Evolutionary conservation across 345 rosid genomes (phyloP).

Genomic region (Acer saccharum): DNA sequence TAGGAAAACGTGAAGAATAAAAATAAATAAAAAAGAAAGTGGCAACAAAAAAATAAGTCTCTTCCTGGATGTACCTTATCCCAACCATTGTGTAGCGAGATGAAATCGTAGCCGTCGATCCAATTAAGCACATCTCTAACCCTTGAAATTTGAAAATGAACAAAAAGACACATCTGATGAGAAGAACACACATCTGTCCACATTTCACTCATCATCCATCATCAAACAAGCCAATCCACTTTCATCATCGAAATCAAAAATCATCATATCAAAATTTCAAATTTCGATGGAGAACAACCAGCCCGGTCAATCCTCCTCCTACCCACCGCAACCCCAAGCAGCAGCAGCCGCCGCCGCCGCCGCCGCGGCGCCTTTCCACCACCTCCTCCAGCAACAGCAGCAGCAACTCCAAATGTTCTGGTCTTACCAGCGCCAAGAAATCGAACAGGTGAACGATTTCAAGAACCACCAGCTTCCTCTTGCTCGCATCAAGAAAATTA

Average conservation of each 20-base stretch:
- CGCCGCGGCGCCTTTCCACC: constrained; percentile 60
- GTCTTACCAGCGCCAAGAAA: constrained; percentile 86
- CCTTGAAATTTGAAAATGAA: constrained; percentile 7
- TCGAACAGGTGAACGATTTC: constrained; percentile 91
- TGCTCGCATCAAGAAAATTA: constrained; percentile 93
- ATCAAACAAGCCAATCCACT: constrained; percentile 14
- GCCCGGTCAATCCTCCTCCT: constrained; percentile 62
- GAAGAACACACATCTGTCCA: constrained; percentile 8
- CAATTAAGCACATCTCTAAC: not conserved
- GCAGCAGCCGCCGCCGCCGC: constrained; percentile 30
- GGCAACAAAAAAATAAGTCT: not conserved
- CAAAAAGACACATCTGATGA: constrained; percentile 22
- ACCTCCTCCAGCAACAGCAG: constrained; percentile 91
- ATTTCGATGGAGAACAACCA: constrained; percentile 54
- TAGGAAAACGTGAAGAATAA: no score
- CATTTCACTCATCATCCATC: constrained; percentile 15
- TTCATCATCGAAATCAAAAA: not conserved
- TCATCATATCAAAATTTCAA: not conserved
- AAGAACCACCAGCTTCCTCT: constrained; percentile 97
- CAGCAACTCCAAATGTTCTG: constrained; percentile 92
- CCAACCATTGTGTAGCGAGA: not conserved
- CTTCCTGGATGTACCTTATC: not conserved
- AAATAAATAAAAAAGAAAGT: not conserved
- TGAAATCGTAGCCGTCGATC: constrained; percentile 5
- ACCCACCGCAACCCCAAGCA: constrained; percentile 47